These are phyloP conservation scores for Fonsecaea multimorphosa DNA, from an alignment of 2,329 filamentous ascomycete genomes.

Conservation along the genomic window DNA sequence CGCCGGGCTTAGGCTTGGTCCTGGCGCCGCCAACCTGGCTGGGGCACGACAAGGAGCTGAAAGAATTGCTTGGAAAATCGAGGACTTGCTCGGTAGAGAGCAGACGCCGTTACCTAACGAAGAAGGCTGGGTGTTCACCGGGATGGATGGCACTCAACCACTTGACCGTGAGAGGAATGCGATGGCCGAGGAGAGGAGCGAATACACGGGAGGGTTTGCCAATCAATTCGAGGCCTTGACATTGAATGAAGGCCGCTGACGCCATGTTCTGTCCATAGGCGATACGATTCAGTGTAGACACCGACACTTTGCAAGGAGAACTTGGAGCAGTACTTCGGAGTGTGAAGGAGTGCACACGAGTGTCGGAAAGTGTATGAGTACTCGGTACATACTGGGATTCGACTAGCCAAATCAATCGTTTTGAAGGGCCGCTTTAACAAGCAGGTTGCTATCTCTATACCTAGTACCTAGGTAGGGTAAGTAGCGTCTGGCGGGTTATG, in stretches of 20 bases:
- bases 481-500: too few relatives aligned
- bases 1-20: constrained; percentile 71
- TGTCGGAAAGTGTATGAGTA: not conserved
- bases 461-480: not conserved
- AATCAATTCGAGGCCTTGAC: constrained; percentile 35
- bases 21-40: constrained; percentile 74
- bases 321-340: not conserved
- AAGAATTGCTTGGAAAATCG: constrained; percentile 72
- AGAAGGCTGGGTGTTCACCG: not conserved
- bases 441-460: too few relatives aligned
- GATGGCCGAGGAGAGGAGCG: constrained; percentile 24
- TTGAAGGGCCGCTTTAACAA: not conserved
- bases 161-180: not conserved
- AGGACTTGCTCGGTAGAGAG: constrained; percentile 59
- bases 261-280: not conserved
- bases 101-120: constrained; percentile 2
- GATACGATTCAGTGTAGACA: not conserved
- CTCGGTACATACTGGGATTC: not conserved
- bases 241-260: not conserved
- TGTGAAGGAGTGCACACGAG: too few relatives aligned
- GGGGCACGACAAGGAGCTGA: constrained; percentile 76
- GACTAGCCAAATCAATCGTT: not conserved
- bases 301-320: not conserved
- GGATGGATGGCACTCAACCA: not conserved
- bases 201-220: constrained; percentile 33